Conservation (phyloP, 2,329 filamentous ascomycete genomes). For the Scopulariopsis brevicaulis region DNA sequence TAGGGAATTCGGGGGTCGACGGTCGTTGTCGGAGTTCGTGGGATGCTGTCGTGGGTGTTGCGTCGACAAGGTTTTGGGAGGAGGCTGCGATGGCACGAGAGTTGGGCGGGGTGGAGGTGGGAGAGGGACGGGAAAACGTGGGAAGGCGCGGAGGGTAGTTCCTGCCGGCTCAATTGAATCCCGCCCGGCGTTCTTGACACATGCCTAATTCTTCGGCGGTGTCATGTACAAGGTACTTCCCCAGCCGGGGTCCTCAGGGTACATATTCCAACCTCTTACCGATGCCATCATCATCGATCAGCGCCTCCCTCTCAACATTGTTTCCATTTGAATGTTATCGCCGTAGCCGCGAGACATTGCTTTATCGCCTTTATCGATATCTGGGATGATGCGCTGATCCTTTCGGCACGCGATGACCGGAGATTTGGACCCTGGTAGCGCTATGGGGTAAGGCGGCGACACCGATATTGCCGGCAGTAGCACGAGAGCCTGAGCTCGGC, state of each 20-base stretch:
- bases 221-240: background rate
- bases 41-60: background rate
- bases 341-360: too few relatives aligned
- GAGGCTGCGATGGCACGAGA: background rate
- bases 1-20: background rate
- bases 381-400: too few relatives aligned
- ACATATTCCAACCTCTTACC: too few relatives aligned
- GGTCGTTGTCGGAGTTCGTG: background rate
- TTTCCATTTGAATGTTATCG: too few relatives aligned
- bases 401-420: too few relatives aligned
- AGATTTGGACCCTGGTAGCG: background rate
- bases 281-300: too few relatives aligned
- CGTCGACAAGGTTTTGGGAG: background rate
- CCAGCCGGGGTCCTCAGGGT: background rate
- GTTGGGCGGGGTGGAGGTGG: background rate
- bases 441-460: background rate
- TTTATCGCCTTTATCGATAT: too few relatives aligned
- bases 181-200: background rate
- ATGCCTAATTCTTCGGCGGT: background rate
- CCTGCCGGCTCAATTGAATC: background rate
- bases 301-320: too few relatives aligned
- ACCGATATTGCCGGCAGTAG: background rate
- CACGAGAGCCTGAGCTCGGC: background rate
- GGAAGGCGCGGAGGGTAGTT: background rate
- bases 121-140: background rate